Base-by-base conservation (phyloP, 306 rosid genomes). In the Sicyos edulis region DNA sequence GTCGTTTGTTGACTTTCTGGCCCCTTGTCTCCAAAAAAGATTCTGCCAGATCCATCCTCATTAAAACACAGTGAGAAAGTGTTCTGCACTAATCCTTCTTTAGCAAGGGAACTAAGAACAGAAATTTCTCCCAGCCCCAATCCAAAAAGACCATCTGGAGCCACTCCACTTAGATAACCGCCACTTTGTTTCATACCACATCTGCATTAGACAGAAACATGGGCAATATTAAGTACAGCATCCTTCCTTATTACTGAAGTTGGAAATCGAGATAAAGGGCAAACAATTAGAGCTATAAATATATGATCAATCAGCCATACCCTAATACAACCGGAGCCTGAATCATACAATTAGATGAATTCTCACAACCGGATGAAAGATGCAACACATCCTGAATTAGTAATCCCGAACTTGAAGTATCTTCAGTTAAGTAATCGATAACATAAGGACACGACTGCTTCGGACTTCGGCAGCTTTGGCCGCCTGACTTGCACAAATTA, bases 181-280 rank as follows among this genome's bases (percentile, higher is more conserved):
- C 98, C 98, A 80, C 96, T 90, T 81, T 92, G 98, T 79, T 84
- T 88, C 98, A 87, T 92, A 74, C 98, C 98, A 78, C 98, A 92
- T 57, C 98, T 92, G 86, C 54, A 79, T 77, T 65, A 22, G 70
- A 63, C 58, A 73, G 80, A 47, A 14, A 59, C 14, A 68, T 59
- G 16, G 73, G 58, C 26, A 37, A 58, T n/a, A 59, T 59, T 29
- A 29, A 58, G 16, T 58, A 26, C 37, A 24, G 42, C 10, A 20
- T 56, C 53, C 22, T 44, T 59, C 70, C 56, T 56, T 26, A 26
- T 22, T 21, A 13, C 45, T 52, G 50, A 55, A 52, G 10, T 26
- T 11, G 29, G 15, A 7, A 37, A 29, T 29, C 32, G 32, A 29
- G 32, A 29, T 3, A 19, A 19, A 10, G 54, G 60, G 37, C 66